phyloP scores from a whole-genome alignment of 2,329 filamentous ascomycete genomes.

The Tolypocladium capitatum region DNA sequence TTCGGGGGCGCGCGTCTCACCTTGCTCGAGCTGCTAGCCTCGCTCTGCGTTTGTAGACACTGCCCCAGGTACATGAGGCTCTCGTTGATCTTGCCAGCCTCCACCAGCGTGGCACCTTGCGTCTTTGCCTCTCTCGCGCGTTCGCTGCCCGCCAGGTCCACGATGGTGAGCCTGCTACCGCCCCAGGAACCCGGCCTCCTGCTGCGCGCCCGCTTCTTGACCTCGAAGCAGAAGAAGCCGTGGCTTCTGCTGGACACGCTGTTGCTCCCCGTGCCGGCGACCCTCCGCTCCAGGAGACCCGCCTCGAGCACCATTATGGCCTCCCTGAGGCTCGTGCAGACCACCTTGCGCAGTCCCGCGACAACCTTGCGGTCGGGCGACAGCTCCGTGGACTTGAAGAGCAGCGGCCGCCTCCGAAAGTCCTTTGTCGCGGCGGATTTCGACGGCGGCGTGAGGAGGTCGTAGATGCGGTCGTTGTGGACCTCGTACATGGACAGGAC shows the following conservation, averaged over 20 bases:
- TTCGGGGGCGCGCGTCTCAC: constrained; percentile 26
- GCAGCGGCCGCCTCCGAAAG: constrained; percentile 59
- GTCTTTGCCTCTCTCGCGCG: constrained; percentile 89
- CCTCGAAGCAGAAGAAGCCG: constrained; percentile 90
- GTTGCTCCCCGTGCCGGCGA: constrained; percentile 85
- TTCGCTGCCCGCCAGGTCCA: constrained; percentile 88
- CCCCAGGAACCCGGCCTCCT: constrained; percentile 48
- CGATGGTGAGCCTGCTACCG: constrained; percentile 70
- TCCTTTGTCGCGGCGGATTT: constrained; percentile 53
- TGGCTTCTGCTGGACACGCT: constrained; percentile 86
- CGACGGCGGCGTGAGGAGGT: constrained; percentile 59
- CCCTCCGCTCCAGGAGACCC: constrained; percentile 71
- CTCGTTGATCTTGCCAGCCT: constrained; percentile 97
- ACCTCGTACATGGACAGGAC: constrained; percentile 98
- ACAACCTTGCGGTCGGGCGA: constrained; percentile 91
- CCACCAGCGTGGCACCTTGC: constrained; percentile 77
- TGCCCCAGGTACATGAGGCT: constrained; percentile 97
- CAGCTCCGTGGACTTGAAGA: constrained; percentile 85
- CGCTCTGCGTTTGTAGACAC: constrained; percentile 89
- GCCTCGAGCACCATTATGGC: constrained; percentile 84
- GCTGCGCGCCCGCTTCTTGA: constrained; percentile 59
- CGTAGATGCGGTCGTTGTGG: constrained; percentile 96
- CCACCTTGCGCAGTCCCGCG: constrained; percentile 77
- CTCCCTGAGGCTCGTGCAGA: constrained; percentile 71
- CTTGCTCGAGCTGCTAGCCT: constrained; percentile 60